Conservation (phyloP, 345 rosid genomes). For the Eucalyptus rudis region DNA sequence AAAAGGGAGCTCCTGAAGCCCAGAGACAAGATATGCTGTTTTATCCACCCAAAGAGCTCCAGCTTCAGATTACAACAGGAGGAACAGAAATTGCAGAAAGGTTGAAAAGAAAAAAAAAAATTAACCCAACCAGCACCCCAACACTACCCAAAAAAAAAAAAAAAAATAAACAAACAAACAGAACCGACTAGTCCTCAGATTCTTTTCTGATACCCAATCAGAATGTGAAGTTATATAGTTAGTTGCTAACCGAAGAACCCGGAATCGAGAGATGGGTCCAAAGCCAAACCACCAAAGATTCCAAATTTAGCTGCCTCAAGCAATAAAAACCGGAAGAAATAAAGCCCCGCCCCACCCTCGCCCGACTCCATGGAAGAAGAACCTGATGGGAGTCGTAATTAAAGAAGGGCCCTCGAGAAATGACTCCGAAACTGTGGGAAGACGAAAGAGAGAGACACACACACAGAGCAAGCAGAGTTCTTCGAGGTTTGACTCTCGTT, state of each 20-base stretch:
- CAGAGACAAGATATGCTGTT: background rate
- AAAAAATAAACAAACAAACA: background rate
- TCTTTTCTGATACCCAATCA: conserved; percentile 24
- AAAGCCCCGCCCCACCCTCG: background rate
- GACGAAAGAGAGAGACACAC: background rate
- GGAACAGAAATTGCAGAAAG: background rate
- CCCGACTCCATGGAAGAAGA: conserved; percentile 2
- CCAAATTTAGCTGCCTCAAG: conserved; percentile 6
- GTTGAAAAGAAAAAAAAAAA: background rate
- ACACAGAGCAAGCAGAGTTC: conserved; percentile 3
- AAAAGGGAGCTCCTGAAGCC: background rate
- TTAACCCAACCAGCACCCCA: background rate
- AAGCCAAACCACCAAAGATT: conserved; percentile 8
- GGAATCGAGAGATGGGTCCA: conserved; percentile 14
- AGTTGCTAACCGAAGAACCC: conserved; percentile 9
- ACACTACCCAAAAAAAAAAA: background rate
- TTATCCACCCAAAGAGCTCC: background rate
- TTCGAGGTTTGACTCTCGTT: conserved; percentile 10
- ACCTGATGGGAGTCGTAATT: conserved; percentile 12
- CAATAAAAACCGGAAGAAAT: background rate
- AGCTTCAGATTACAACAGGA: background rate
- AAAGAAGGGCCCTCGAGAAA: background rate
- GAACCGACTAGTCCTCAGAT: conserved; percentile 26
- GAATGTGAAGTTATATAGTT: conserved; percentile 8
- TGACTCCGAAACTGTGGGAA: background rate